Conservation (phyloP, 2,329 filamentous ascomycete genomes). For the Epichloe sp. region DNA sequence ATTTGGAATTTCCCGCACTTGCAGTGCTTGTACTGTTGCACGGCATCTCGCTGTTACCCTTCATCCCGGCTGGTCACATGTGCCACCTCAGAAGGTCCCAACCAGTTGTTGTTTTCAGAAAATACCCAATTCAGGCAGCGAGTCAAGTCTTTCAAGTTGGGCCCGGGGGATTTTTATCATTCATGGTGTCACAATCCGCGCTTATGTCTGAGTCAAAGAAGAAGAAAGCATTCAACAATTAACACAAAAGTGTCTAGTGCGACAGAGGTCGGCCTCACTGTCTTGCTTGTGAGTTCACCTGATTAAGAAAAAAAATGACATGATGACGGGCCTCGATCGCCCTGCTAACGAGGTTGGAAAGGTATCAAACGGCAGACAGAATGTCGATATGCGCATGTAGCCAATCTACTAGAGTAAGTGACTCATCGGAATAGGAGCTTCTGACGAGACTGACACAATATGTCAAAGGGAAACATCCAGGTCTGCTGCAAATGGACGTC, state of each 20-base stretch:
- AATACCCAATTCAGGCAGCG: neutral
- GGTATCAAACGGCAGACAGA: conserved; percentile 65
- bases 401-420: conserved; percentile 61
- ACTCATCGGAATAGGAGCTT: neutral
- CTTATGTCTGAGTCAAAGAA: too few relatives aligned
- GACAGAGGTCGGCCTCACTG: conserved; percentile 60
- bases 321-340: neutral
- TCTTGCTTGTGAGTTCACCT: conserved; percentile 41
- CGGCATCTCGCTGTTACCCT: conserved; percentile 2
- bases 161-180: neutral
- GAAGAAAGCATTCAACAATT: neutral
- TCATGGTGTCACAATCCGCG: neutral
- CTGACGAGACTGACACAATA: conserved; percentile 5
- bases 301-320: neutral
- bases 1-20: neutral
- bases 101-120: neutral
- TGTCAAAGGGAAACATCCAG: conserved; percentile 41
- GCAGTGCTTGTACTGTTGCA: conserved; percentile 2
- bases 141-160: neutral
- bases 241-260: conserved; percentile 36
- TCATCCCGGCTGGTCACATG: neutral
- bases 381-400: conserved; percentile 64
- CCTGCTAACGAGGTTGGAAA: conserved; percentile 21
- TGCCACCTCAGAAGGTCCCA: neutral
- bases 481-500: conserved; percentile 36